Conservation (phyloP, 768 basidiomycete genomes). For the Tulasnella calospora region DNA sequence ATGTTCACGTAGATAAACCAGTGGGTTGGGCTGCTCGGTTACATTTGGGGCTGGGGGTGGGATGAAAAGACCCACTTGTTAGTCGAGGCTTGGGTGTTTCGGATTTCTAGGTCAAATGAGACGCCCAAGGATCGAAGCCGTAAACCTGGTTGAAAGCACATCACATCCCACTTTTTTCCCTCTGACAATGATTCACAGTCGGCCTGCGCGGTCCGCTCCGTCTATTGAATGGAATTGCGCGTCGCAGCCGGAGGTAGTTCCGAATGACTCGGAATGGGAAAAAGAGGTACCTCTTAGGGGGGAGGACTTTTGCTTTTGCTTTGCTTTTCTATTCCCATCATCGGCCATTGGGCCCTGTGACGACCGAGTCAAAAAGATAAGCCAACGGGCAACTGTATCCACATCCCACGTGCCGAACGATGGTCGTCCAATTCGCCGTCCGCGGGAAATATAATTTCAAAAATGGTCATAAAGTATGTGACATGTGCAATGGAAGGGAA, state of each 20-base stretch:
- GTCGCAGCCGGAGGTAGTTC: too few relatives aligned
- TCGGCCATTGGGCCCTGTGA: neutral
- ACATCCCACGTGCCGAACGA: neutral
- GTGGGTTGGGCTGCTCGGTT: neutral
- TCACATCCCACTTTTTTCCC: neutral
- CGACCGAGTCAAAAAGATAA: slow-evolving; percentile 7
- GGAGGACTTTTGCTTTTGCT: neutral
- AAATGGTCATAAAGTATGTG: neutral
- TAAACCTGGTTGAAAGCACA: neutral
- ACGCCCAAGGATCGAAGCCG: neutral
- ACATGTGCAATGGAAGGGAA: neutral
- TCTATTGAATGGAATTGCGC: too few relatives aligned
- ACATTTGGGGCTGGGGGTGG: neutral
- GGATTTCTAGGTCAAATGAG: neutral
- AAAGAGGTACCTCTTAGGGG: neutral
- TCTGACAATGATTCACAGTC: neutral
- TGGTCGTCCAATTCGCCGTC: neutral
- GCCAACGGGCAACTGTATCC: neutral
- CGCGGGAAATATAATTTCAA: neutral
- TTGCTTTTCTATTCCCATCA: neutral
- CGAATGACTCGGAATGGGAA: neutral
- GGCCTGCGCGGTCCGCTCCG: too few relatives aligned
- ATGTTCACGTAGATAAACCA: too few relatives aligned
- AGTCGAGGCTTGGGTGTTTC: neutral
- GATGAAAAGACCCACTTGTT: neutral